A percentile compares a stretch with the other conserved stretches of the same genome.
phyloP scores from a whole-genome alignment of 2,329 filamentous ascomycete genomes.

The Aspergillus neoniger region DNA sequence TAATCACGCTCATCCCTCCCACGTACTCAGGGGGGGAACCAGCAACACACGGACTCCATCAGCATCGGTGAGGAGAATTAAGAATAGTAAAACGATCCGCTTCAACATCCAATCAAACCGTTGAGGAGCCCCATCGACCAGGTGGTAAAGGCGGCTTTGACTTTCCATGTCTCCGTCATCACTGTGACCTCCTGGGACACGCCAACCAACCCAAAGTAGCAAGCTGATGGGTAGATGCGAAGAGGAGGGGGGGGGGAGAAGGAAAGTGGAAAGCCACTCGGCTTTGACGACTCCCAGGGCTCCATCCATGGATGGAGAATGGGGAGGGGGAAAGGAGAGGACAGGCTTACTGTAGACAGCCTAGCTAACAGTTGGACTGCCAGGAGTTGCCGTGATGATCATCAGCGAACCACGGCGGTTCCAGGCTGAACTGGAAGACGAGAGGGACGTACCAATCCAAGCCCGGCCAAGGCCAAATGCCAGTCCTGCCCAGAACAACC shows the following conservation, averaged over 20 bases:
- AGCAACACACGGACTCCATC: background rate
- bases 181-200: background rate
- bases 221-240: too few species aligned
- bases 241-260: too few species aligned
- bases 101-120: constrained; percentile 3
- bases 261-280: background rate
- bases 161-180: constrained; percentile 8
- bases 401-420: constrained; percentile 1
- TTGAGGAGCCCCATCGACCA: background rate
- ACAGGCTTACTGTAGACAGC: too few species aligned
- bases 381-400: constrained; percentile 4
- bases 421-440: background rate
- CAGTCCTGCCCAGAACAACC: background rate
- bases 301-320: background rate
- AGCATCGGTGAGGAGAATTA: constrained; percentile 10
- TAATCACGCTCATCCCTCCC: too few species aligned
- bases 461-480: background rate
- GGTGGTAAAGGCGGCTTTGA: constrained; percentile 7
- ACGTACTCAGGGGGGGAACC: background rate
- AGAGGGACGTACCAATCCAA: too few species aligned
- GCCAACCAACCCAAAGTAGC: background rate
- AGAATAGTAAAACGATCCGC: constrained; percentile 10
- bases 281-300: background rate
- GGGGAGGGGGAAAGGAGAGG: too few species aligned
- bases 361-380: too few species aligned